Base-by-base conservation (phyloP, 805 yeast species). In the Kodamaea restingae region DNA sequence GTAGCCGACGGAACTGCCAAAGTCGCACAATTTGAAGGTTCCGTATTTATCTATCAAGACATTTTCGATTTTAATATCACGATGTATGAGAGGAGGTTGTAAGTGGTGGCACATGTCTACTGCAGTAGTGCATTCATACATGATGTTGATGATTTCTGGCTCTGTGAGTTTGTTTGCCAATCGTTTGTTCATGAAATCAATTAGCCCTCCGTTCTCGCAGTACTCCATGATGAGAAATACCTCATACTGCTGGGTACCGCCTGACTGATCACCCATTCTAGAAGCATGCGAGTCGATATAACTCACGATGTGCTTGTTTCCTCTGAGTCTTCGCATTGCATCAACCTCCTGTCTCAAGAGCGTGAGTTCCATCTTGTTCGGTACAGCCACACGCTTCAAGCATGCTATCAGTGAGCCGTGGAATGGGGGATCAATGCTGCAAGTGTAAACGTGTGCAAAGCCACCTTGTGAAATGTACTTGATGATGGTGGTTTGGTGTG, bases 271-370 rank as follows among this genome's bases (percentile, higher is more conserved):
- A 15, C 38, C 40, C 60, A 83, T 65, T 50, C 95, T 73, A 9
- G 95, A 80, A 5, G 98, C 98, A 64, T 93, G 96, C 2, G 96
- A 87, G 60, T 93, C 98, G 38, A 88, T 85, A 59, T 93, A 93
- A 2, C 87, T 80, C 1, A 93, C 98, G 45, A 93, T 80, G 55
- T 82, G 81, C 33, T 75, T 74, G 47, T 84, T 76, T 7, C 95
- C 95, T 45, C 81, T 70, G 24, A 93, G 69, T 18, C 95, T 71
- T 61, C 87, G 85, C 98, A 93, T 91, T 9, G 97, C 95, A 56
- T 93, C 98, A 11, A 93, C 98, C 60, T 93, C 99, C 28, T 95
- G 96, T 45, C 98, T 70, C 36, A 93, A 68, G 17, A 82, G 75
- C 51, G 85, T 87, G 56, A 93, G 71, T 38, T 84, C 84, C 52